Evolutionary conservation across 2,329 filamentous ascomycete species (phyloP), one percentile per base, ranked within the genome.

Genomic region (Chaetomium sp.): DNA sequence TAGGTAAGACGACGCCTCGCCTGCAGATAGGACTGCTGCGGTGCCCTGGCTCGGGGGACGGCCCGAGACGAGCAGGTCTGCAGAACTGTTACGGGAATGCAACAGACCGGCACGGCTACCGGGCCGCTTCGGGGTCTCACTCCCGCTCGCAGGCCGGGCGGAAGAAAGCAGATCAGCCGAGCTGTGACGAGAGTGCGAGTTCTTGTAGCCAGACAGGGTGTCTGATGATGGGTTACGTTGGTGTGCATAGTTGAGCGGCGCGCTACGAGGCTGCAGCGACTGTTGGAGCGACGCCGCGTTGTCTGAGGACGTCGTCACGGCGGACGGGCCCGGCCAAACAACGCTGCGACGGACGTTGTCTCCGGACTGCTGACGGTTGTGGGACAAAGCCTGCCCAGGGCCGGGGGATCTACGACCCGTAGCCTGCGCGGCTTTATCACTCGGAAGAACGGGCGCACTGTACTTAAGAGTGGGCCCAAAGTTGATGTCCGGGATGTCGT

Each of bases 381-480:
- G 77, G 11, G 67, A 64, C 12, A 60, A 49, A 1, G 69, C 69
- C 8, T 62, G 61, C 47, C 59, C 56, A 37, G 51, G 52, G 2
- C 61, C 61, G 4, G 62, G 62, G 4, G 65, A 62, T 34, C 61
- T 60, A 33, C 58, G 56, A 8, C 57, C 61, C 1, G 46, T 41
- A 10, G 49, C 11, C 12, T 45, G 44, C 58, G 48, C 67, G 0
- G 66, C 64, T 58, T 71, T 73, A 55, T 61, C 70, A 5, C 68
- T 62, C 2, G 68, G 60, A n/a, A 70, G 56, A 14, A 68, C 58
- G 45, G 65, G 60, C 10, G 71, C 73, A 11, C 37, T 67, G 55
- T 90, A 86, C 57, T 87, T 86, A 63, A 89, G 74, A 0, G 91
- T 96, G 5, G 86, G 89, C 0, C 92, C 92, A 71, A 96, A 96